These are phyloP conservation scores for Xylariaceae sp. DNA, from an alignment of 2,329 filamentous ascomycete species.

Conservation along the genomic window DNA sequence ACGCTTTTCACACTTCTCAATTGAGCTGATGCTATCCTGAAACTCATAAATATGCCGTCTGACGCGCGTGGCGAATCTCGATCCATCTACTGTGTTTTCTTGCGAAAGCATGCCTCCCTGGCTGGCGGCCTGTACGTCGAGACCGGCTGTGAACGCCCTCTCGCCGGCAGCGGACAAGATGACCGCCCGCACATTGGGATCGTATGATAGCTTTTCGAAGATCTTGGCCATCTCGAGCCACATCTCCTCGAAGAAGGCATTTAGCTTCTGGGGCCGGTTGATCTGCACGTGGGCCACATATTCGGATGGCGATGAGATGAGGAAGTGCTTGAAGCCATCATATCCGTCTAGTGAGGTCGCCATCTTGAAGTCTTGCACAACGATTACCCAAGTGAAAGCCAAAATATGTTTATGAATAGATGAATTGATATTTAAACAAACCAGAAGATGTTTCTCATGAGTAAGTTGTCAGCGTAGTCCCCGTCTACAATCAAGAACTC, in stretches of 20 bases:
- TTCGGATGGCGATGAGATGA: slow-evolving; percentile 63
- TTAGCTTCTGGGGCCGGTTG: slow-evolving; percentile 79
- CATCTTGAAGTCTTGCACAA: slow-evolving; percentile 7
- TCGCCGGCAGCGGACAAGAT: slow-evolving; percentile 77
- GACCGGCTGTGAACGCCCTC: slow-evolving; percentile 76
- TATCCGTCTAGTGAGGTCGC: slow-evolving; percentile 34
- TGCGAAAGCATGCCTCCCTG: slow-evolving; percentile 43
- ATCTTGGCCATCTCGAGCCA: slow-evolving; percentile 74
- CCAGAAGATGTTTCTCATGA: background rate
- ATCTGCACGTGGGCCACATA: slow-evolving; percentile 89
- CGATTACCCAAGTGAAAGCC: background rate
- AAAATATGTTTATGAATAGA: background rate
- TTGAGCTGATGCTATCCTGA: slow-evolving; percentile 67
- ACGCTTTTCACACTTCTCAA: slow-evolving; percentile 89
- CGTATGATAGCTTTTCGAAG: slow-evolving; percentile 66
- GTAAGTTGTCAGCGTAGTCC: background rate
- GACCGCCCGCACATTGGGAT: slow-evolving; percentile 68
- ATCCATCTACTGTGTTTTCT: slow-evolving; percentile 46
- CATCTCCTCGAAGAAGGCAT: slow-evolving; percentile 79
- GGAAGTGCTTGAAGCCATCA: slow-evolving; percentile 59
- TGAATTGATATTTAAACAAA: too few relatives aligned
- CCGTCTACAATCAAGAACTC: too few relatives aligned
- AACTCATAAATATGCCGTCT: slow-evolving; percentile 71
- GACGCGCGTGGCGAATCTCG: slow-evolving; percentile 57
- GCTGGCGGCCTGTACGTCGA: slow-evolving; percentile 72